Evolutionary conservation across 78 protist species (phyloP), one percentile per base, ranked within the genome.

Genomic region (Chrysochromulina tobinii): DNA sequence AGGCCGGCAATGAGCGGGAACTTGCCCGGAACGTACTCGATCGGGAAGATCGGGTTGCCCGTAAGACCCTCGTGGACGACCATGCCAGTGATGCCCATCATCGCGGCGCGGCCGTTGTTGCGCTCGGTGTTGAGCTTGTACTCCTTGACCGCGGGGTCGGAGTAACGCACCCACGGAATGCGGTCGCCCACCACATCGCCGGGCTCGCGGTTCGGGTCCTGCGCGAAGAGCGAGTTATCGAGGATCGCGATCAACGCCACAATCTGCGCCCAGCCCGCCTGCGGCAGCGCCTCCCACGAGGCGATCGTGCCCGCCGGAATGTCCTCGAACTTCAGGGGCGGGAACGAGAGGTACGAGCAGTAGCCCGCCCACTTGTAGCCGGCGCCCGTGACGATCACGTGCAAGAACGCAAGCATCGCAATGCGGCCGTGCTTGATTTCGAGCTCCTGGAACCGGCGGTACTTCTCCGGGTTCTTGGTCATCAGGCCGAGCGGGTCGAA

Each of bases 341-440:
- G 83, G 83, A 75, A 75, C 58, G 58, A 50, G 58, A 75, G 83
- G 83, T 75, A 75, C 14, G 83, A 75, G 83, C 58, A 27, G 57
- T 75, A 75, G 87, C 87, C 87, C 5, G 8, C n/a, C 64, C 61
- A 54, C 59, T 54, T 54, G 87, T 11, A 18, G 87, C 64, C 64
- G 23, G 87, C 57, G 5, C 54, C 59, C 51, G 87, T 79, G 38
- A 20, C n/a, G 21, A 79, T 0, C 38, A 51, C 59, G 87, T 54
- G 58, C 23, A 54, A 12, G 25, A 54, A 12, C 17, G 87, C 87
- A 6, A 54, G 64, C 87, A 79, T 79, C 48, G 58, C 61, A 48
- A 79, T 79, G 64, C 87, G 87, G 64, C 87, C 87, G 87, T 79
- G 87, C 87, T 79, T 79, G 87, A 79, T 53, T 64, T 79, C 87